A percentile compares a stretch with the other conserved stretches of the same genome.
phyloP scores from a whole-genome alignment of 2,329 filamentous ascomycete species.

The Claviceps capensis region DNA sequence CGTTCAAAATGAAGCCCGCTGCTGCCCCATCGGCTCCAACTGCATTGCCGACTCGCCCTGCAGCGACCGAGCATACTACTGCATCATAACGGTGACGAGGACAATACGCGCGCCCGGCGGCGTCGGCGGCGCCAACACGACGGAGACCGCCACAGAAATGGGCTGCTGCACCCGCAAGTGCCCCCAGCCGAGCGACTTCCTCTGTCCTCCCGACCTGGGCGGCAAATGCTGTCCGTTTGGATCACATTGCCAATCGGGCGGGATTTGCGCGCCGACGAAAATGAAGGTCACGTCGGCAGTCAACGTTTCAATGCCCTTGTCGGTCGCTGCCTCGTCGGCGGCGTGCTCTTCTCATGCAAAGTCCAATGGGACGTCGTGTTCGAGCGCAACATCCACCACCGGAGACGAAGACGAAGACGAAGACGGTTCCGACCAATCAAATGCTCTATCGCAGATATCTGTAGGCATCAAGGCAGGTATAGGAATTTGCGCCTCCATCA shows the following conservation, averaged over 20 bases:
- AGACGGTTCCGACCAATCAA: conserved; percentile 4
- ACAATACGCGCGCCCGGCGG: conserved; percentile 11
- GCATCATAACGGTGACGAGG: conserved; percentile 16
- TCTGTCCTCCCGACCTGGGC: conserved; percentile 29
- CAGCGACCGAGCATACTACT: conserved; percentile 20
- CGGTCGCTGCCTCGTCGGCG: neutral
- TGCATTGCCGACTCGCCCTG: conserved; percentile 26
- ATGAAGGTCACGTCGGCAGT: conserved; percentile 10
- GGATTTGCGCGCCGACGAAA: conserved; percentile 21
- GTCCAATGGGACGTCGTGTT: too few relatives aligned
- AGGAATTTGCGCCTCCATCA: conserved; percentile 36
- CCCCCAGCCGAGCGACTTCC: conserved; percentile 26
- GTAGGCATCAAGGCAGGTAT: conserved; percentile 42
- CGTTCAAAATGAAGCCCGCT: conserved; percentile 17
- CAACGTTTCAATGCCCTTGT: neutral
- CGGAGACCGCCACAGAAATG: conserved; percentile 6
- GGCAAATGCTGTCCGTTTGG: conserved; percentile 36
- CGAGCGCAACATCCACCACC: conserved; percentile 9
- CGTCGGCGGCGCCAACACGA: conserved; percentile 10
- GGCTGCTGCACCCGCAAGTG: conserved; percentile 29
- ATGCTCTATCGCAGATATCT: conserved; percentile 21
- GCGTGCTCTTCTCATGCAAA: conserved; percentile 14
- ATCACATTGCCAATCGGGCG: conserved; percentile 24
- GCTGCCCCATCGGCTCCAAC: conserved; percentile 29
- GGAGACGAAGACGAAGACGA: conserved; percentile 28